Evolutionary conservation across 2,329 filamentous ascomycete genomes (phyloP).

Genomic region (Penicillium expansum): DNA sequence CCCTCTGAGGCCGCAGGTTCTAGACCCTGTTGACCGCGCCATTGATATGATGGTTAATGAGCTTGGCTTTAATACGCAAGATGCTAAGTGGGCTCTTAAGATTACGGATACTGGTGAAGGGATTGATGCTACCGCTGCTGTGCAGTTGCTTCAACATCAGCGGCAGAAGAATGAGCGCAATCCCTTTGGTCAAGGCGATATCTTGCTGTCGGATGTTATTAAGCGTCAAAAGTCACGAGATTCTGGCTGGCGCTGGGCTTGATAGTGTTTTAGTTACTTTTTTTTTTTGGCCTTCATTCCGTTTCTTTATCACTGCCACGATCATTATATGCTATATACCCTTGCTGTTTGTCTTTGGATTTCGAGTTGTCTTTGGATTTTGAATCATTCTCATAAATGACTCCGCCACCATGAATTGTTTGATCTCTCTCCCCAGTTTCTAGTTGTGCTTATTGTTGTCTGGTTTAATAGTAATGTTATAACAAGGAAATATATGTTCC

Average conservation of each 20-base stretch:
- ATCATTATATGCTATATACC: constrained; percentile 3
- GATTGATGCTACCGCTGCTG: constrained; percentile 56
- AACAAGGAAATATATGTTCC: not conserved
- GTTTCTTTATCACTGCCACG: not conserved
- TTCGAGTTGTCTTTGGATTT: too few relatives aligned
- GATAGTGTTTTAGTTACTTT: not conserved
- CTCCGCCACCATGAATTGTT: too few relatives aligned
- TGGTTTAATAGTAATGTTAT: not conserved
- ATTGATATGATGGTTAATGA: constrained; percentile 55
- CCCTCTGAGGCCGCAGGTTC: constrained; percentile 31
- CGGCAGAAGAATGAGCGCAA: constrained; percentile 26
- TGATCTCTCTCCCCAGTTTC: too few relatives aligned
- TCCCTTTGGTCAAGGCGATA: constrained; percentile 16
- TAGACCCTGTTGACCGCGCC: constrained; percentile 57
- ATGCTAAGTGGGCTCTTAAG: constrained; percentile 57
- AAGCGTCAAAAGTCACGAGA: constrained; percentile 25
- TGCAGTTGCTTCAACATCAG: constrained; percentile 53
- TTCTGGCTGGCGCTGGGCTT: constrained; percentile 43
- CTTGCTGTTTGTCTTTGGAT: not conserved
- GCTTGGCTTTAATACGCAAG: constrained; percentile 57
- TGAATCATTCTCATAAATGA: not conserved
- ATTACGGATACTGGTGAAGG: constrained; percentile 61
- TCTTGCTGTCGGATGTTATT: constrained; percentile 26
- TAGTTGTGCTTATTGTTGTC: not conserved
- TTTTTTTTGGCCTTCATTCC: not conserved